phyloP scores from a whole-genome alignment of 2,329 filamentous ascomycete genomes.

The Pyricularia sp. region DNA sequence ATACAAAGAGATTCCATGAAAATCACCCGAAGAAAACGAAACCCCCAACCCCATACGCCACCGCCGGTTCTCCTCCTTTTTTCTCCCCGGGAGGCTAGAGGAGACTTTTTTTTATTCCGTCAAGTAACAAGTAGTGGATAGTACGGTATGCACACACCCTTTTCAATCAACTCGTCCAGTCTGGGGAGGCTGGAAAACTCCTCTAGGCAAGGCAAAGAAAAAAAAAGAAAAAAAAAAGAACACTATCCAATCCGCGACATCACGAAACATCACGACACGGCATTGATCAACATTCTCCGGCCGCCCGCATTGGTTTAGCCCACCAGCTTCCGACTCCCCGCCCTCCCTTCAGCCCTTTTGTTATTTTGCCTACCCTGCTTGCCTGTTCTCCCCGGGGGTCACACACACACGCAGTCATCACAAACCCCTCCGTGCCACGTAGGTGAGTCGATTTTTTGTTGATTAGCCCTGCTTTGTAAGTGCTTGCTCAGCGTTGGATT shows the following conservation, averaged over 20 bases:
- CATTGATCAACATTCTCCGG: conserved; percentile 1
- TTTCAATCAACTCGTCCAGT: background rate
- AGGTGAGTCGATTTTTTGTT: background rate
- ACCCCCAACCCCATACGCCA: background rate
- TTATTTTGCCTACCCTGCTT: background rate
- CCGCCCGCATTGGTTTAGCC: background rate
- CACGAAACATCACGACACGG: background rate
- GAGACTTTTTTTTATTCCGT: background rate
- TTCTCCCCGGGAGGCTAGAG: background rate
- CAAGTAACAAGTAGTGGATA: background rate
- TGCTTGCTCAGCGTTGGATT: background rate
- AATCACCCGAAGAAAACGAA: background rate
- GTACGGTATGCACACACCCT: background rate
- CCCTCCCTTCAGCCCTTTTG: background rate
- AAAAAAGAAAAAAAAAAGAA: background rate
- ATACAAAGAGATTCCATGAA: background rate
- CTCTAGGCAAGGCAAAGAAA: background rate
- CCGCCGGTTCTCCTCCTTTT: background rate
- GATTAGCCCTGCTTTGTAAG: background rate
- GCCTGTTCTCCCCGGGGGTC: background rate
- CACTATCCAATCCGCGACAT: background rate
- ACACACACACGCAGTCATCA: background rate
- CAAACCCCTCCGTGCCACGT: background rate
- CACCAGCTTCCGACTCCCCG: background rate
- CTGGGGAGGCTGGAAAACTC: background rate